Conservation (phyloP, 257 asterid species). For the Solanum sejunctum region DNA sequence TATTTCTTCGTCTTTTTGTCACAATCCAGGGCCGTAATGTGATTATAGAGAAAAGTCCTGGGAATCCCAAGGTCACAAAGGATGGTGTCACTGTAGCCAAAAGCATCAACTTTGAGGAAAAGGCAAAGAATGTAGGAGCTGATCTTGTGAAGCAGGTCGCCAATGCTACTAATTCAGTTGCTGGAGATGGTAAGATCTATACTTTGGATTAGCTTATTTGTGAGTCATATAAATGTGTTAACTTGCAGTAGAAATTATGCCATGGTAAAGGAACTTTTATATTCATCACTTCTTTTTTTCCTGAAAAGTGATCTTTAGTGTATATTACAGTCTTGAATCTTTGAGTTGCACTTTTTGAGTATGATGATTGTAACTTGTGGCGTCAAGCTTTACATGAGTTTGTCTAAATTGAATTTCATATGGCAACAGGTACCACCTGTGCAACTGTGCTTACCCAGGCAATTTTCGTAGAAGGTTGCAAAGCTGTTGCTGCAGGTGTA, state of each 20-base stretch:
- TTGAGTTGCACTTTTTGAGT: not conserved
- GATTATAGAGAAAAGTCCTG: conserved; percentile 46
- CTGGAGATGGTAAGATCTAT: conserved; percentile 76
- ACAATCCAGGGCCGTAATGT: conserved; percentile 63
- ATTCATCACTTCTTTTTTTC: not conserved
- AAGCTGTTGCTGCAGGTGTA: conserved; percentile 74
- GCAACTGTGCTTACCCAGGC: conserved; percentile 90
- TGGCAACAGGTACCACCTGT: conserved; percentile 79
- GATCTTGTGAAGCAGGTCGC: conserved; percentile 92
- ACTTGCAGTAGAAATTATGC: not conserved
- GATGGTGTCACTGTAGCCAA: conserved; percentile 93
- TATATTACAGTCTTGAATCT: not conserved
- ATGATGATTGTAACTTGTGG: not conserved
- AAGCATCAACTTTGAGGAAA: conserved; percentile 58
- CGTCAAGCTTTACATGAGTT: not conserved
- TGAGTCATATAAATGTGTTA: not conserved
- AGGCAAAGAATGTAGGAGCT: conserved; percentile 75
- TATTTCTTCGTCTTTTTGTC: not conserved
- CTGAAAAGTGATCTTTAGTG: not conserved
- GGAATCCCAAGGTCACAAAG: conserved; percentile 67
- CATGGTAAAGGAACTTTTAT: not conserved
- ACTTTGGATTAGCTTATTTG: conserved; percentile 1
- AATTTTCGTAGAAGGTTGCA: conserved; percentile 82
- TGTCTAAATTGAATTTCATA: conserved; percentile 2
- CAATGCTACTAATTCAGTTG: conserved; percentile 67